Evolutionary conservation across 2,329 filamentous ascomycete species (phyloP), one percentile per base, ranked within the genome.

Genomic region (Sphaerulina musiva): DNA sequence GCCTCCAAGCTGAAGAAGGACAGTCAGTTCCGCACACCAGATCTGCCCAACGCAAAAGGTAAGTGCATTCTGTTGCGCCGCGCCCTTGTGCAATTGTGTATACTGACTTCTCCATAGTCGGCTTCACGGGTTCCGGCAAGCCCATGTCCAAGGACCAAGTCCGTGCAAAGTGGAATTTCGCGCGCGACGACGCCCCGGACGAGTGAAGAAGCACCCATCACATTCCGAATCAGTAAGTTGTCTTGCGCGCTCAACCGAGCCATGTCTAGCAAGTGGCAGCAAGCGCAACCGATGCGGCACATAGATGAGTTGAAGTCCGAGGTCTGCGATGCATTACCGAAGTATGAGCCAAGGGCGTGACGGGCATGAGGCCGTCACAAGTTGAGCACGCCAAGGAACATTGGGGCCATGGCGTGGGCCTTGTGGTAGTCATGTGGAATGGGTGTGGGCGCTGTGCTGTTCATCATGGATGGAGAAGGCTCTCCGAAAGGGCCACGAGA

Each of bases 101-200:
- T 46, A 17, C 46, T 55, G 12, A n/a, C 53, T 46, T 70, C 62
- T 32, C 46, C 4, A 38, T 32, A 96, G 93, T 98, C 67, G 93
- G 93, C 34, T 96, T 98, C 68, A 95, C 89, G 7, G 93, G 93
- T 58, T 96, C 91, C 51, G 93, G 93, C 56, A 89, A 95, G 73
- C 80, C 86, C 62, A 97, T 97, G 93, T 87, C 90, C 64, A 96
- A 95, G 72, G 93, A 96, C 69, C 64, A 62, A 47, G 59, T 54
- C 23, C 60, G 65, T 29, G 56, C 59, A 31, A 66, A 64, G 42
- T 69, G 64, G 62, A 60, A 64, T 6, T 66, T 60, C 38, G 54
- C 48, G 11, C 50, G 51, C 31, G 57, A 58, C 23, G 63, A 62
- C 6, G 53, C 44, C 2, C 48, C 41, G 20, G 61, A 63, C 6